A percentile compares a stretch with the other conserved stretches of the same genome.
phyloP scores from a whole-genome alignment of 768 basidiomycete species.

The Agaricus subrufescens region DNA sequence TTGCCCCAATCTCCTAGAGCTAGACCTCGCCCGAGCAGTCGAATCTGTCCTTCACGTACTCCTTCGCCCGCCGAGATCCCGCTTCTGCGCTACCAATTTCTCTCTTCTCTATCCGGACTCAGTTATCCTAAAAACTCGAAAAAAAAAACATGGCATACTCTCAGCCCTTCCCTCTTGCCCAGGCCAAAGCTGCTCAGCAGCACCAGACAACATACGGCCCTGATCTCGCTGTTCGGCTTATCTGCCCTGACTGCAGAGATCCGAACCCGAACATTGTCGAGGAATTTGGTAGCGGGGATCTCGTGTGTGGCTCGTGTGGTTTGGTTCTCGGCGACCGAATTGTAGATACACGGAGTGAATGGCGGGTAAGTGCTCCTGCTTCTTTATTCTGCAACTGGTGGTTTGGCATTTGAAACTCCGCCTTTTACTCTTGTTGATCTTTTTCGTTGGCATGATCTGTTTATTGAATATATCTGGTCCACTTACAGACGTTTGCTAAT shows the following conservation, averaged over 20 bases:
- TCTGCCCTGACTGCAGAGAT: conserved; percentile 94
- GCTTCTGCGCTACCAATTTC: not conserved
- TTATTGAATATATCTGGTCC: conserved; percentile 5
- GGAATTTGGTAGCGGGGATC: conserved; percentile 96
- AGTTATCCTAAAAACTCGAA: not conserved
- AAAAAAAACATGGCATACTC: conserved; percentile 53
- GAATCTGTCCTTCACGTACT: not conserved
- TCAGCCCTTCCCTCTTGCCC: conserved; percentile 77
- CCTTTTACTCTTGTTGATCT: conserved; percentile 14
- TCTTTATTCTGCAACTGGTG: conserved; percentile 8
- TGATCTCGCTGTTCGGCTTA: conserved; percentile 82
- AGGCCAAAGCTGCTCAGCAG: conserved; percentile 42
- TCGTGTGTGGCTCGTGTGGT: conserved; percentile 92
- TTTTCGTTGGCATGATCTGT: not conserved
- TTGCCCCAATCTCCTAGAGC: not conserved
- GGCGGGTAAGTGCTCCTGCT: conserved; percentile 65
- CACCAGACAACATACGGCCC: conserved; percentile 61
- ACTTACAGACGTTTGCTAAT: conserved; percentile 88
- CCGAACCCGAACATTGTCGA: conserved; percentile 94
- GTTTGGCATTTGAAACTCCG: not conserved
- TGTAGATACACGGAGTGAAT: conserved; percentile 98
- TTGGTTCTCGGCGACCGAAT: conserved; percentile 94
- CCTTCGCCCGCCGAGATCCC: conserved; percentile 10
- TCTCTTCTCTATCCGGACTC: not conserved
- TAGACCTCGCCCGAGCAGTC: conserved; percentile 6